Percentiles rank a stretch among this genome's conserved stretches.
phyloP scores from a whole-genome alignment of 2,329 filamentous ascomycete genomes.

The Colletotrichum salicis region DNA sequence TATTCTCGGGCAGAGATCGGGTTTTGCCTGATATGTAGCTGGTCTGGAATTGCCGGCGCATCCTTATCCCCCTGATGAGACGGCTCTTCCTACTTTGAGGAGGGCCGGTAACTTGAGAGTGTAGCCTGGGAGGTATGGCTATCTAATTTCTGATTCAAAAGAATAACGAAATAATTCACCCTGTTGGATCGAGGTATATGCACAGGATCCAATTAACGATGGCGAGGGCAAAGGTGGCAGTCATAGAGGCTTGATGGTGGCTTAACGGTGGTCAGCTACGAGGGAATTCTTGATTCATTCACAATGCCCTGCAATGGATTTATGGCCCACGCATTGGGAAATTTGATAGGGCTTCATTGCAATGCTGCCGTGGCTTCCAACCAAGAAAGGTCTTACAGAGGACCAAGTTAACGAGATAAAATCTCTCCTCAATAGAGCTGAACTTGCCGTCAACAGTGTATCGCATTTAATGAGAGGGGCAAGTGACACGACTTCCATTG shows the following conservation, averaged over 20 bases:
- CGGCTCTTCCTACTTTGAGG: background rate
- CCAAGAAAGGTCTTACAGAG: background rate
- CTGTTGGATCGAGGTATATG: conserved; percentile 36
- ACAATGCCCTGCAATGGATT: background rate
- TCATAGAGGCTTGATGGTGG: background rate
- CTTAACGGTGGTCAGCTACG: background rate
- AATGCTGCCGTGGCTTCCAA: background rate
- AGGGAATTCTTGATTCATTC: background rate
- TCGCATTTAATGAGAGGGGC: background rate
- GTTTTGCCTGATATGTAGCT: background rate
- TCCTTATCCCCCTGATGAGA: background rate
- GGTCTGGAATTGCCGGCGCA: background rate
- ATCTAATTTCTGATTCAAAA: background rate
- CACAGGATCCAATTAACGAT: conserved; percentile 36
- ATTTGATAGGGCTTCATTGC: background rate
- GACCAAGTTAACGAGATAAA: background rate
- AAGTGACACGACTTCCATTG: background rate
- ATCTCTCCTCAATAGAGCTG: background rate
- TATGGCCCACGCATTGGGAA: background rate
- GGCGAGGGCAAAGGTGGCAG: conserved; percentile 7
- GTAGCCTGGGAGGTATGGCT: background rate
- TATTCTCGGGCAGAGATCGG: background rate
- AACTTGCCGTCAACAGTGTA: background rate
- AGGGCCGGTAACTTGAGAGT: background rate
- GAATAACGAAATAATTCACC: conserved; percentile 8